Conservation (phyloP, 768 basidiomycete genomes). For the Paxillus involutus region DNA sequence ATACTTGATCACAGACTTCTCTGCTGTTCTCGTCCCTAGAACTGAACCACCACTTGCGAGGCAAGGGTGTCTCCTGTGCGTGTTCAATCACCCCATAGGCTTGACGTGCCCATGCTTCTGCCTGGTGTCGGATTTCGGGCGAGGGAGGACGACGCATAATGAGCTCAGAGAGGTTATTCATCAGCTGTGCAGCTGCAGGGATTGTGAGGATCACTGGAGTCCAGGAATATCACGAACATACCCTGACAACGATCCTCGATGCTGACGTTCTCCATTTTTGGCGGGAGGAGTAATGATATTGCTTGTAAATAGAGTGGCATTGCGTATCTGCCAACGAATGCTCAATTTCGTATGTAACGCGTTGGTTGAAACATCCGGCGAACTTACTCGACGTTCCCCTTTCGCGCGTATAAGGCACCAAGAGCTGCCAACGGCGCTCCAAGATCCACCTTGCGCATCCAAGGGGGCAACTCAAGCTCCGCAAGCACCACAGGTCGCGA, state of each 20-base stretch:
- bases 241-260: conserved; percentile 62
- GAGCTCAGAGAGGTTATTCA: conserved; percentile 48
- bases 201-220: not conserved
- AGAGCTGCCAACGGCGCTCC: conserved; percentile 70
- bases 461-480: conserved; percentile 56
- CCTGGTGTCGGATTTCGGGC: conserved; percentile 38
- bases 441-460: conserved; percentile 60
- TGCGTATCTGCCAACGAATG: conserved; percentile 47
- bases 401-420: conserved; percentile 56
- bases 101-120: conserved; percentile 63
- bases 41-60: conserved; percentile 19
- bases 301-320: conserved; percentile 67
- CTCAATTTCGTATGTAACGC: not conserved
- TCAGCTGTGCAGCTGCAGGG: conserved; percentile 41
- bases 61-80: conserved; percentile 17
- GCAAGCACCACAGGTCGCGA: conserved; percentile 35
- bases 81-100: conserved; percentile 38
- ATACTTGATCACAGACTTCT: conserved; percentile 52
- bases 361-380: not conserved
- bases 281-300: conserved; percentile 57
- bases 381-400: conserved; percentile 47
- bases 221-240: conserved; percentile 20
- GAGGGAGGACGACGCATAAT: conserved; percentile 38
- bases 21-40: conserved; percentile 23
- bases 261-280: conserved; percentile 25